Percentiles rank a stretch among this genome's conserved stretches.
These are phyloP conservation scores for Prorocentrum cordatum DNA, from an alignment of 169 alveolate species.

Conservation along the genomic window DNA sequence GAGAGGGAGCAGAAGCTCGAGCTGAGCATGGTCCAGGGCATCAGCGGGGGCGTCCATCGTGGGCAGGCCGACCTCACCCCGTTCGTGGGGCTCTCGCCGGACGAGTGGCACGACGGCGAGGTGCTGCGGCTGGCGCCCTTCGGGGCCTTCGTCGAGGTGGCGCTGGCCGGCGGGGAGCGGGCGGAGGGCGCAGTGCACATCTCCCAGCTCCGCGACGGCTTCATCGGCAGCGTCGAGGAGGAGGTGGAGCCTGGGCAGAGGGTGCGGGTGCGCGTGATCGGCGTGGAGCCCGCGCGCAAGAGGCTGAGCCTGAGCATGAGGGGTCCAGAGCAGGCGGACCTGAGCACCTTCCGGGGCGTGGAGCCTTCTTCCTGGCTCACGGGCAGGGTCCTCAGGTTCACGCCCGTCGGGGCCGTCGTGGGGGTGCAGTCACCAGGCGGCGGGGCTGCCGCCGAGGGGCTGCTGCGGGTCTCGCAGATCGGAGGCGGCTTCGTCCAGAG, in stretches of 20 bases:
- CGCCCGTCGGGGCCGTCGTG: conserved; percentile 55
- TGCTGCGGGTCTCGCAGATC: too few relatives aligned
- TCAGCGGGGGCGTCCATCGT: not conserved
- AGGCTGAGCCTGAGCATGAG: conserved; percentile 21
- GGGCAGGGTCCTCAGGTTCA: conserved; percentile 12
- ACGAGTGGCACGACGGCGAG: conserved; percentile 4
- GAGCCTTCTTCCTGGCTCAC: not conserved
- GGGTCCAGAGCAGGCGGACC: not conserved
- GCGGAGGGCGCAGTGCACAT: conserved; percentile 34
- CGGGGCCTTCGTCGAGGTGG: conserved; percentile 17
- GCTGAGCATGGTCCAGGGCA: conserved; percentile 20
- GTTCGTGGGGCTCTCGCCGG: not conserved
- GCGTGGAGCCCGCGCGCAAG: not conserved
- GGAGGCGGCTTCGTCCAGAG: too few relatives aligned
- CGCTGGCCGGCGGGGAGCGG: not conserved
- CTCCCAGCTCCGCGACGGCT: not conserved
- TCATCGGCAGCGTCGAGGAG: conserved; percentile 21
- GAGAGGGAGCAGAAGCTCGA: conserved; percentile 10
- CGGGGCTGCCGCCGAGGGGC: too few relatives aligned
- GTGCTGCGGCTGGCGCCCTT: conserved; percentile 15
- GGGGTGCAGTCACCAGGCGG: conserved; percentile 10
- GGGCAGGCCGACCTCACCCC: not conserved
- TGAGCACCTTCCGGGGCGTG: not conserved
- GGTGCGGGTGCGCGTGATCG: not conserved
- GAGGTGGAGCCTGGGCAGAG: not conserved